Percentiles rank a stretch among this genome's conserved stretches.
phyloP scores from a whole-genome alignment of 2,329 filamentous ascomycete genomes.

The Calonectria honghensis region DNA sequence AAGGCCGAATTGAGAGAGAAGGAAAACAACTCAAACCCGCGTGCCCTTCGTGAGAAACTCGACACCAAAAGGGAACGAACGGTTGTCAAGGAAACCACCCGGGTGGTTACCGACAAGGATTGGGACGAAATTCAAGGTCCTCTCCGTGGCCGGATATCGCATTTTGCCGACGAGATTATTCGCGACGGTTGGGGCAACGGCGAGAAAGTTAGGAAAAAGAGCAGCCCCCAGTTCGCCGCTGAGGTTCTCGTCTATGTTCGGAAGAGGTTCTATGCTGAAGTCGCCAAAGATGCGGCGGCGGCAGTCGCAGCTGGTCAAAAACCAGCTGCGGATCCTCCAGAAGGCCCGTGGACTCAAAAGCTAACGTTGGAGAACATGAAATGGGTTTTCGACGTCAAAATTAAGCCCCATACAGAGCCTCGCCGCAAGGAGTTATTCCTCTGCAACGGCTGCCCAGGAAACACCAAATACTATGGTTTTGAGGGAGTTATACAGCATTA shows the following conservation, averaged over 20 bases:
- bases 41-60: conserved; percentile 59
- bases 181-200: conserved; percentile 79
- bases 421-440: conserved; percentile 84
- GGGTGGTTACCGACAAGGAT: conserved; percentile 78
- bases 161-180: conserved; percentile 83
- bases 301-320: conserved; percentile 67
- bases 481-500: conserved; percentile 89
- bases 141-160: conserved; percentile 77
- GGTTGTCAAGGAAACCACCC: conserved; percentile 40
- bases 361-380: conserved; percentile 90
- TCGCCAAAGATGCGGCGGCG: conserved; percentile 71
- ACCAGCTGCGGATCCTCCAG: conserved; percentile 67
- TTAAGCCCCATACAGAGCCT: conserved; percentile 81
- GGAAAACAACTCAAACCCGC: conserved; percentile 58
- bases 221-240: conserved; percentile 80
- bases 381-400: conserved; percentile 86
- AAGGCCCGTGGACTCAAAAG: conserved; percentile 75
- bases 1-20: conserved; percentile 77
- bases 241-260: conserved; percentile 82
- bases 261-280: conserved; percentile 78
- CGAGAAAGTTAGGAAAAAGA: conserved; percentile 77
- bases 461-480: conserved; percentile 82
- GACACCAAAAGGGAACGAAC: conserved; percentile 19
- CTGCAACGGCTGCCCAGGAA: conserved; percentile 81
- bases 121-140: conserved; percentile 84